phyloP scores from a whole-genome alignment of 371 early-diverging fungal genomes.

The Apophysomyces variabilis region DNA sequence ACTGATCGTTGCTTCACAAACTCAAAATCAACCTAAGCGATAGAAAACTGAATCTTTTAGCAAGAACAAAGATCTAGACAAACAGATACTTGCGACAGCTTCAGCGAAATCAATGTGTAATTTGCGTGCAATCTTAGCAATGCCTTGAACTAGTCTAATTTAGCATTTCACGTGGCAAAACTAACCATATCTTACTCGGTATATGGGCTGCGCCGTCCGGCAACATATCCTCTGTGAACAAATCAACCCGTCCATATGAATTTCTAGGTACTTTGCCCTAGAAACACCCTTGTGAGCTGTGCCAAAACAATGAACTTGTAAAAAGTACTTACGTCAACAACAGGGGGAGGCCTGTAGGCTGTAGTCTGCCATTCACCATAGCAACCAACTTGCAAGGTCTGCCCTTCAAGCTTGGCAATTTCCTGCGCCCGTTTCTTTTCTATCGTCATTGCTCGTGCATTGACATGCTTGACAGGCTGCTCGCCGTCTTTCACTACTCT shows the following conservation, averaged over 20 bases:
- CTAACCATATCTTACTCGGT: slow-evolving; percentile 43
- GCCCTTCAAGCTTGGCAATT: slow-evolving; percentile 47
- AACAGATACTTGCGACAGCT: slow-evolving; percentile 66
- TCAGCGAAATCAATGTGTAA: slow-evolving; percentile 81
- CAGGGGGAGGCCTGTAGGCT: slow-evolving; percentile 61
- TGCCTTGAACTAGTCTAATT: slow-evolving; percentile 45
- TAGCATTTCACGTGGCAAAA: background rate
- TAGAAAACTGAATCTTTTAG: background rate
- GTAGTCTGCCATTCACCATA: slow-evolving; percentile 93
- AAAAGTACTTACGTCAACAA: slow-evolving; percentile 59
- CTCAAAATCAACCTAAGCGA: slow-evolving; percentile 73
- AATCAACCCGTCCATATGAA: slow-evolving; percentile 78
- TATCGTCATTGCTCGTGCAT: slow-evolving; percentile 66
- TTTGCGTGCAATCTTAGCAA: slow-evolving; percentile 67
- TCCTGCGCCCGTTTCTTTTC: slow-evolving; percentile 58
- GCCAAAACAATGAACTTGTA: background rate
- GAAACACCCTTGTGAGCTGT: background rate
- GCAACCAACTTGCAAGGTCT: slow-evolving; percentile 44
- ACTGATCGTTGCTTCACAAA: slow-evolving; percentile 66
- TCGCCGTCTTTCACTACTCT: slow-evolving; percentile 53
- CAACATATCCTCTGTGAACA: slow-evolving; percentile 83
- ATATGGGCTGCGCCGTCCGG: slow-evolving; percentile 85
- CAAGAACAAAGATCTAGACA: background rate
- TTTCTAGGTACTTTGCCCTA: slow-evolving; percentile 84
- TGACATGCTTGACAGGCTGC: slow-evolving; percentile 70